Evolutionary conservation across 352 stramenopile species (phyloP), one percentile per base, ranked within the genome.

Genomic region (Pythium periplocum): DNA sequence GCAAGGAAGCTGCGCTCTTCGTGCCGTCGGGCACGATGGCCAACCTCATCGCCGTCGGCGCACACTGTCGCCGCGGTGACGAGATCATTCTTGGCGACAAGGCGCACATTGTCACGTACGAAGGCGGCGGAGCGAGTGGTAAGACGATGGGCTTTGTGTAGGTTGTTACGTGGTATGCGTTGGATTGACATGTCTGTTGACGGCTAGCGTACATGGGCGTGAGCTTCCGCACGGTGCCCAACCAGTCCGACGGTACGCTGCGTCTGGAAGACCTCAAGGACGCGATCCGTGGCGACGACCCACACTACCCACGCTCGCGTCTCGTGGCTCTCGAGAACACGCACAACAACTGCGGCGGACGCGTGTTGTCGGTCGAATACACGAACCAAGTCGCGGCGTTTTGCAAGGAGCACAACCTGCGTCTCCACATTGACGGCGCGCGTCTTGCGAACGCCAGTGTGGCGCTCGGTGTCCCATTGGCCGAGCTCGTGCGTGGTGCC

Each of bases 251-350:
- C 50, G 91, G 86, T 11, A 97, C 81, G 31, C 71, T 98, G 7
- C 34, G 57, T n/a, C 45, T 98, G 10, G 74, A 90, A 4, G 80
- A 90, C 45, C 73, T 98, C 17, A 59, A 69, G 44, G 62, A 71
- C 38, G 82, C 86, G 32, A 72, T 95, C 26, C 86, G 84, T 17
- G 61, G 62, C 6, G 79, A 94, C 58, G 81, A 94, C 45, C 75
- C 75, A 48, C 83, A 94, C 57, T 92, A 84, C 53, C 83, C 83
- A 40, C 68, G 86, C 45, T 97, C 95, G 31, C 68, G 71, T 11
- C 70, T 99, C 33, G 82, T 99, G 5, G 84, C 75, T 65, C 71
- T 99, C 17, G 97, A 99, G 68, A 99, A 99, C 75, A 99, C 96
- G 43, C 97, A 99, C 56, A 99, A 99, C 70, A 92, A 90, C 47